These are phyloP conservation scores for Coleophoma crateriformis DNA, from an alignment of 2,329 filamentous ascomycete species.

Conservation along the genomic window DNA sequence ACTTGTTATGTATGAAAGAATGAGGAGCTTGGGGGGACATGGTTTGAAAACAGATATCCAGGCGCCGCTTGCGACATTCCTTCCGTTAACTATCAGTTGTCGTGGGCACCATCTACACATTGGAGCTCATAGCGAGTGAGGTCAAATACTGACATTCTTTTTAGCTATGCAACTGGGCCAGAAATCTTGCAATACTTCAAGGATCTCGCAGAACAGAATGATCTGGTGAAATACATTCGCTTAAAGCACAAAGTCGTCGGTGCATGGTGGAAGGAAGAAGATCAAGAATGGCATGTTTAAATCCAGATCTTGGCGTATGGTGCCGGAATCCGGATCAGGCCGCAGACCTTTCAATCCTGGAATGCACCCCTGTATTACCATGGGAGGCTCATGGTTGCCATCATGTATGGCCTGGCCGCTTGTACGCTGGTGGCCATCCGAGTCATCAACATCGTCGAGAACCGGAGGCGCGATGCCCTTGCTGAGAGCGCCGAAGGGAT, in stretches of 20 bases:
- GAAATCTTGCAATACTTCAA: constrained; percentile 31
- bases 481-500: constrained; percentile 10
- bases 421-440: constrained; percentile 31
- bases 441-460: constrained; percentile 34
- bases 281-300: constrained; percentile 34
- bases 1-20: constrained; percentile 41
- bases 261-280: constrained; percentile 36
- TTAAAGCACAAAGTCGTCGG: constrained; percentile 36
- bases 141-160: constrained; percentile 37
- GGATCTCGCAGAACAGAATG: constrained; percentile 23
- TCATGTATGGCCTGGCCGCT: constrained; percentile 33
- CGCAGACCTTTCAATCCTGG: constrained; percentile 20
- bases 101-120: constrained; percentile 4
- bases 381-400: constrained; percentile 9
- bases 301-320: constrained; percentile 11
- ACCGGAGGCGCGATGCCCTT: constrained; percentile 29
- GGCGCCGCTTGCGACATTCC: constrained; percentile 40
- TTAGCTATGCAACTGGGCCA: constrained; percentile 32
- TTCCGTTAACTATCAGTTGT: constrained; percentile 32
- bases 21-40: constrained; percentile 42
- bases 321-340: constrained; percentile 6
- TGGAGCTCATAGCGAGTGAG: constrained; percentile 1
- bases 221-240: constrained; percentile 34
- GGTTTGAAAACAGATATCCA: constrained; percentile 52
- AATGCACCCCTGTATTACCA: constrained; percentile 12